These are phyloP conservation scores for Tuctoria greenei DNA, from an alignment of 176 grass and related monocot genomes.

Conservation along the genomic window DNA sequence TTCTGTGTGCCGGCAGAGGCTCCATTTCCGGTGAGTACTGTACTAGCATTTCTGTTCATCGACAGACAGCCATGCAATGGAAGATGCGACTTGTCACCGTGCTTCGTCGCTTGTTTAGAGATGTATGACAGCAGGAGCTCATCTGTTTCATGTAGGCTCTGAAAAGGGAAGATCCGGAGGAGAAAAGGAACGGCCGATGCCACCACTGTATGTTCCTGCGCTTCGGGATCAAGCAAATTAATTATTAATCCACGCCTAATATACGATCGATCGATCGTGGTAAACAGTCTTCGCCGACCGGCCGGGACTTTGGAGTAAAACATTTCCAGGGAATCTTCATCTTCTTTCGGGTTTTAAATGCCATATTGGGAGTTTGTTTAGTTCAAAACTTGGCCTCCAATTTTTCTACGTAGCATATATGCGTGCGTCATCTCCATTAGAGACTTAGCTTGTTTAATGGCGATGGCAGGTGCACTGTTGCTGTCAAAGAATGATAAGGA, in stretches of 20 bases:
- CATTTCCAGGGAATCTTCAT: slow-evolving; percentile 44
- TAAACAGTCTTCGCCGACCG: not conserved
- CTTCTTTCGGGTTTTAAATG: slow-evolving; percentile 16
- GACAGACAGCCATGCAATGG: not conserved
- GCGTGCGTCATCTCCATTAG: not conserved
- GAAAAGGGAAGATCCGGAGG: not conserved
- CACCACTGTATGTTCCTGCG: slow-evolving; percentile 36
- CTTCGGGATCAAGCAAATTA: slow-evolving; percentile 58
- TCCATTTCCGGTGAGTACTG: no score
- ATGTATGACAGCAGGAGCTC: not conserved
- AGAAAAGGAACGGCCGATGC: no score
- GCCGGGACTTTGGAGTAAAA: slow-evolving; percentile 53
- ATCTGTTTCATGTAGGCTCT: not conserved
- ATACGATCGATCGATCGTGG: slow-evolving; percentile 33
- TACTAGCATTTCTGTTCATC: not conserved
- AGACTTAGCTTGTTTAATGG: not conserved
- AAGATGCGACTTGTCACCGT: not conserved
- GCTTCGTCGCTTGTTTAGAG: not conserved
- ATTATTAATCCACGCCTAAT: not conserved
- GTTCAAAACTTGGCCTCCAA: slow-evolving; percentile 28
- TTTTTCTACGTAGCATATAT: not conserved
- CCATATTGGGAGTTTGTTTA: slow-evolving; percentile 15
- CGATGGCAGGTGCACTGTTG: slow-evolving; percentile 36
- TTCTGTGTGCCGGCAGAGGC: not conserved
- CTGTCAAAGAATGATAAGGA: slow-evolving; percentile 46